A percentile compares a stretch with the other conserved stretches of the same genome.
phyloP scores from a whole-genome alignment of 2,329 filamentous ascomycete genomes.

The Fusarium pseudograminearum region DNA sequence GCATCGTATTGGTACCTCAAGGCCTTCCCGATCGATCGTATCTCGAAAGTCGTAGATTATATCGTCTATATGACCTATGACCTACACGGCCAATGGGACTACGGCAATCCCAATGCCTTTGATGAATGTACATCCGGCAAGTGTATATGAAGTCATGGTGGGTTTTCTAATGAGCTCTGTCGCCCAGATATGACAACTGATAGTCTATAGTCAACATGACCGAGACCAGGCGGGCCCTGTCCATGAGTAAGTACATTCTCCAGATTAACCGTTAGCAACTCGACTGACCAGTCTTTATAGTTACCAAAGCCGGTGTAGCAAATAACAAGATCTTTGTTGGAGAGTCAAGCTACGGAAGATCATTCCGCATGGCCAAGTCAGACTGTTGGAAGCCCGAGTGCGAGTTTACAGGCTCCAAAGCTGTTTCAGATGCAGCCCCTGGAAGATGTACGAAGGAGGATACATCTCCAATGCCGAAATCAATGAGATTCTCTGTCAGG shows the following conservation, averaged over 20 bases:
- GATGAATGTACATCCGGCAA: background rate
- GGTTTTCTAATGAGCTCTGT: too few relatives aligned
- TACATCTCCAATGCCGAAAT: constrained; percentile 22
- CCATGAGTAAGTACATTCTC: constrained; percentile 40
- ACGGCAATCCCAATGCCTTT: constrained; percentile 6
- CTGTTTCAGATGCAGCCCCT: background rate
- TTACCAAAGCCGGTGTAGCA: constrained; percentile 39
- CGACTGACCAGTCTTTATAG: background rate
- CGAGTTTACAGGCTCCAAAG: constrained; percentile 17
- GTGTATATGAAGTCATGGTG: constrained; percentile 3
- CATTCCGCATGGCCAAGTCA: constrained; percentile 46
- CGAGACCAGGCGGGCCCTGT: constrained; percentile 51
- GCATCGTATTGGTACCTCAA: constrained; percentile 54
- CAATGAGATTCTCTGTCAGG: background rate
- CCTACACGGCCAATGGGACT: constrained; percentile 19
- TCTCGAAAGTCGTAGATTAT: constrained; percentile 49
- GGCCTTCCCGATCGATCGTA: constrained; percentile 47
- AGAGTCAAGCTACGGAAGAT: constrained; percentile 42
- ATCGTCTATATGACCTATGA: constrained; percentile 43
- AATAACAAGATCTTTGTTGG: constrained; percentile 31
- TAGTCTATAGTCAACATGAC: constrained; percentile 49
- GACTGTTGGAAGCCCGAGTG: constrained; percentile 28
- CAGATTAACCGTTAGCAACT: background rate
- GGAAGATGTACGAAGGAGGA: constrained; percentile 19
- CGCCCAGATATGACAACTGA: too few relatives aligned